Conservation (phyloP, 2,329 filamentous ascomycete genomes). For the Penicillium corylophilum region DNA sequence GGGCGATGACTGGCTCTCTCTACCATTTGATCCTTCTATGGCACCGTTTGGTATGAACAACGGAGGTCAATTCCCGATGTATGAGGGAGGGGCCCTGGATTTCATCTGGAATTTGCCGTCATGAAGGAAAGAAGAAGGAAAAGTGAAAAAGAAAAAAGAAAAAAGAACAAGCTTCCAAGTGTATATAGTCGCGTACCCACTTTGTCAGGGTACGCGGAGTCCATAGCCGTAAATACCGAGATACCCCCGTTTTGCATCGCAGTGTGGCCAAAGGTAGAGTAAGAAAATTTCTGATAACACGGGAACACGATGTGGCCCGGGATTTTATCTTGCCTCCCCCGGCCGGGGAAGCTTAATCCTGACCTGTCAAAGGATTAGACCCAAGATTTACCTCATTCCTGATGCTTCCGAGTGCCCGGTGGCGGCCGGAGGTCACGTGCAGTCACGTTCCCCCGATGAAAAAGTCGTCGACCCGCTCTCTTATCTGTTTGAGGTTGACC, state of each 20-base stretch:
- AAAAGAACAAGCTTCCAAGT: not conserved
- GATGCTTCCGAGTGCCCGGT: slow-evolving; percentile 14
- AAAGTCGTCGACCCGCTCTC: slow-evolving; percentile 13
- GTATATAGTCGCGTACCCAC: not conserved
- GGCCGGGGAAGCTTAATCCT: slow-evolving; percentile 3
- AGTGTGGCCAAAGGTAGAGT: not conserved
- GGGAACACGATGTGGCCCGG: not conserved
- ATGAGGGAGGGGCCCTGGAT: slow-evolving; percentile 41
- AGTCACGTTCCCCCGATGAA: slow-evolving; percentile 13
- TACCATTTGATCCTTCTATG: slow-evolving; percentile 47
- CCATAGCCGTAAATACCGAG: not conserved
- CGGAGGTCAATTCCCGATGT: slow-evolving; percentile 40
- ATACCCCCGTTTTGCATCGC: not conserved
- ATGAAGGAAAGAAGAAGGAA: no score
- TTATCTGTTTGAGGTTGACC: slow-evolving; percentile 4
- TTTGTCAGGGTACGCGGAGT: not conserved
- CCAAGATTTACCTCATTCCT: slow-evolving; percentile 7
- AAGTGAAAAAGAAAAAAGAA: no score
- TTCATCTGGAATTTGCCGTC: slow-evolving; percentile 47
- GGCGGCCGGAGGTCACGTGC: slow-evolving; percentile 13
- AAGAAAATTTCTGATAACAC: slow-evolving; percentile 1
- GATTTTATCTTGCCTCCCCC: slow-evolving; percentile 11
- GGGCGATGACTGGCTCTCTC: slow-evolving; percentile 44
- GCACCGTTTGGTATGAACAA: slow-evolving; percentile 43
- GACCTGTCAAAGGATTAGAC: not conserved